Percentiles rank a stretch among this genome's conserved stretches.
These are phyloP conservation scores for Papiliotrema fonsecae DNA, from an alignment of 1,284 basidiomycete species.

Conservation along the genomic window DNA sequence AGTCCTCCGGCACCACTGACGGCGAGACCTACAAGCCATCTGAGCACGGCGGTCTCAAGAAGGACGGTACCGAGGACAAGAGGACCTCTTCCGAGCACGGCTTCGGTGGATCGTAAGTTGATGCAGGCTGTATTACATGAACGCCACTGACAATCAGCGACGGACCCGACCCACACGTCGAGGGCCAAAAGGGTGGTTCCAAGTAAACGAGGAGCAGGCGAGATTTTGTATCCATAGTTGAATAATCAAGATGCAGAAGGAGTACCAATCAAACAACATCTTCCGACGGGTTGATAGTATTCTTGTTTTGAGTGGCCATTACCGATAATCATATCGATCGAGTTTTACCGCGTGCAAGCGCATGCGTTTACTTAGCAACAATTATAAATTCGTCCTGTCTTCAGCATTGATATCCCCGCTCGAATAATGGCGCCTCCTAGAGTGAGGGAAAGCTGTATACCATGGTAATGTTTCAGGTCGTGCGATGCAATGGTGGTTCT, in stretches of 20 bases:
- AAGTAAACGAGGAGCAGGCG: constrained; percentile 9
- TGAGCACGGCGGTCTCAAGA: constrained; percentile 33
- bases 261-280: too few species aligned
- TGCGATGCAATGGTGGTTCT: too few species aligned
- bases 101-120: constrained; percentile 22
- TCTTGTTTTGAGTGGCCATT: too few species aligned
- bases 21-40: constrained; percentile 34
- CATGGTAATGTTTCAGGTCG: constrained; percentile 6
- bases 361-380: too few species aligned
- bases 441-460: constrained; percentile 10
- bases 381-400: too few species aligned
- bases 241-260: neutral
- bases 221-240: neutral
- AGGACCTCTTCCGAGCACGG: constrained; percentile 29
- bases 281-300: too few species aligned
- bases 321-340: too few species aligned
- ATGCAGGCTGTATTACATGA: neutral
- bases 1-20: constrained; percentile 18
- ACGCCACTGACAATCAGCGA: constrained; percentile 19
- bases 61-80: constrained; percentile 35
- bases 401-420: too few species aligned
- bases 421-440: constrained; percentile 1
- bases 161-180: constrained; percentile 38
- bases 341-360: too few species aligned
- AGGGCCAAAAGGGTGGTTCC: constrained; percentile 32